Base-by-base conservation (phyloP, 1,284 basidiomycete species). In the Cutaneotrichosporon sp. region DNA sequence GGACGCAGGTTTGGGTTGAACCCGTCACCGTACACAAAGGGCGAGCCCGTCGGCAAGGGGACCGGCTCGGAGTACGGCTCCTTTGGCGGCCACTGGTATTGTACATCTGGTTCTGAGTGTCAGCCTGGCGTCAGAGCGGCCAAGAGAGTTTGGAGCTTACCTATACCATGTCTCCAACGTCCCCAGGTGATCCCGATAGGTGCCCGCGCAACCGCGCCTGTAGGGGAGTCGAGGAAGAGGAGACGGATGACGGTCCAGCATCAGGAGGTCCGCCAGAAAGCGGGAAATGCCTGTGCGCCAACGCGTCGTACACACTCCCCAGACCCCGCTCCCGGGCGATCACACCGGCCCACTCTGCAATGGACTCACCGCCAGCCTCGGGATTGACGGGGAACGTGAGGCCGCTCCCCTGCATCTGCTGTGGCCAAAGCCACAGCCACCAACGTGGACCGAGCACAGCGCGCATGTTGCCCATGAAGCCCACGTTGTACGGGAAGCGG, bases 401-500 rank as follows among this genome's bases (percentile, higher is more conserved):
- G 0, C 94, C 94, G 38, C 82, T 82, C 0, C 89, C 90, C 3
- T 57, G 59, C 77, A 80, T 52, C 77, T 72, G 34, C 69, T 79
- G 55, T 6, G 79, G 81, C 75, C 85, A 88, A 61, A 89, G 88
- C 93, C 93, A 97, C 4, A 85, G 55, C 22, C 86, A 71, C 1
- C 84, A 81, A 47, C 83, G 87, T 16, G 67, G 69, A 0, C 94
- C 94, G 1, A 97, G 78, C 5, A 96, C 80, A 8, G 87, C 81
- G 54, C 81, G 77, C 19, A 92, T 75, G 64, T 98, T 98, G 37
- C 78, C 75, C 60, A 81, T 69, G 37, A 76, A 63, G 7, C 91
- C 91, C 44, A 97, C 76, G 70, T 94, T 83, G 88, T 97, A 98
- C 47, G 94, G 94, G 68, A 92, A 98, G 70, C 87, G 89, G 68